A percentile compares a stretch with the other conserved stretches of the same genome.
Conservation (phyloP, 192 early-diverging fungal genomes). For the Spizellomyces sp. region DNA sequence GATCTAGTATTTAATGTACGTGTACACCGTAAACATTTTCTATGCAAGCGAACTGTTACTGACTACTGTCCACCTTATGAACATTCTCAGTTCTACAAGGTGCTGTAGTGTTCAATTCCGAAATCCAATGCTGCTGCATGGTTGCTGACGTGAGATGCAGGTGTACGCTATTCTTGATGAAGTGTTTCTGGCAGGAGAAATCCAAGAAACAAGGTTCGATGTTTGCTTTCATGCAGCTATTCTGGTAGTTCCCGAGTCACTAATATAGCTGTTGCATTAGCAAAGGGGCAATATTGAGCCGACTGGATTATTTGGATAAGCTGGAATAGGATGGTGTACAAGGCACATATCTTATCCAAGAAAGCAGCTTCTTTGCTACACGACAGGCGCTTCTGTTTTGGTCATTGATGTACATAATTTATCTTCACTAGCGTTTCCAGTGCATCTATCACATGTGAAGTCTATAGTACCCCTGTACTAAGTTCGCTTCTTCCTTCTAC, state of each 20-base stretch:
- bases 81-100: conserved; percentile 23
- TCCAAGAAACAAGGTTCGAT: conserved; percentile 88
- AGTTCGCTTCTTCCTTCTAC: not conserved
- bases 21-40: not conserved
- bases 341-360: too few species aligned
- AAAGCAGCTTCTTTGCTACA: too few species aligned
- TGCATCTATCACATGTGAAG: too few species aligned
- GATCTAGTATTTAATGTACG: conserved; percentile 92
- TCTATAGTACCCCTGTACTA: too few species aligned
- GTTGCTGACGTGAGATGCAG: conserved; percentile 22
- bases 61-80: not conserved
- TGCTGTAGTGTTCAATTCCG: conserved; percentile 2
- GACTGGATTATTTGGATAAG: conserved; percentile 58
- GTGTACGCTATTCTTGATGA: conserved; percentile 98
- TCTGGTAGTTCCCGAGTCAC: not conserved
- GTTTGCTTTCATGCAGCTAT: not conserved
- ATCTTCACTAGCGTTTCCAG: conserved; percentile 38
- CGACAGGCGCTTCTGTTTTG: conserved; percentile 31
- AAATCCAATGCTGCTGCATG: conserved; percentile 4
- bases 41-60: not conserved
- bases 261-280: conserved; percentile 12
- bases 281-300: conserved; percentile 49
- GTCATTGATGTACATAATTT: conserved; percentile 51
- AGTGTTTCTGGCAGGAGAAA: conserved; percentile 96
- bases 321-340: conserved; percentile 38